Evolutionary conservation across 2,329 filamentous ascomycete genomes (phyloP), one percentile per base, ranked within the genome.

Genomic region (Xylaria sp.): DNA sequence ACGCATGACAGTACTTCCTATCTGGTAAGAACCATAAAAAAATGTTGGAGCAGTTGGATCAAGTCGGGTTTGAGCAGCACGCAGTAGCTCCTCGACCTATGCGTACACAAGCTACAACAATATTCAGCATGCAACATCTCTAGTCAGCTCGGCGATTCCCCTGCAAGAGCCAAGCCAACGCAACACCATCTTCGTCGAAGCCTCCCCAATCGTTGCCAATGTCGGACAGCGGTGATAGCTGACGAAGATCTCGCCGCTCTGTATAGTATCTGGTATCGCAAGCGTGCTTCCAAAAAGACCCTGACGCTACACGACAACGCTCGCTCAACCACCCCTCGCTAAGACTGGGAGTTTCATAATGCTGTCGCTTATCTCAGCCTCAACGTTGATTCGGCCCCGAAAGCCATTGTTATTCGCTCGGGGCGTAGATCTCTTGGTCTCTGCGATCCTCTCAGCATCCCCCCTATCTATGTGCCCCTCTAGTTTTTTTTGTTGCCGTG

Each of bases 311-410:
- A 46, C 18, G 9, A 54, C 25, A 31, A 31, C 18, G 25, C 60
- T 39, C 41, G 7, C 39, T 8, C 44, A 25, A 41, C 52, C 46
- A 65, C 57, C 48, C 59, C 58, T 57, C 41, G 37, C 28, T 15
- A 54, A 59, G 39, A 59, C 64, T 63, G 39, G 37, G 54, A 61
- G 67, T 67, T 70, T 65, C 64, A 70, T 23, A 34, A 51, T 52
- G 57, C 44, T 63, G 67, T 46, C 54, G 67, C 64, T 72, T 67
- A 65, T 72, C 64, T 72, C 69, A 70, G 67, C 67, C 67, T 72
- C 63, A 63, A 66, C 51, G 48, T 51, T 54, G 68, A 54, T 39
- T 70, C 65, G 65, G 65, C 68, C 37, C 68, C 61, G 65, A 64
- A 52, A 41, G 50, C 37, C 64, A 20, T 58, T 48, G 31, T 41